Conservation (phyloP, 202 grass and related monocot species). For the Carex arenaria region DNA sequence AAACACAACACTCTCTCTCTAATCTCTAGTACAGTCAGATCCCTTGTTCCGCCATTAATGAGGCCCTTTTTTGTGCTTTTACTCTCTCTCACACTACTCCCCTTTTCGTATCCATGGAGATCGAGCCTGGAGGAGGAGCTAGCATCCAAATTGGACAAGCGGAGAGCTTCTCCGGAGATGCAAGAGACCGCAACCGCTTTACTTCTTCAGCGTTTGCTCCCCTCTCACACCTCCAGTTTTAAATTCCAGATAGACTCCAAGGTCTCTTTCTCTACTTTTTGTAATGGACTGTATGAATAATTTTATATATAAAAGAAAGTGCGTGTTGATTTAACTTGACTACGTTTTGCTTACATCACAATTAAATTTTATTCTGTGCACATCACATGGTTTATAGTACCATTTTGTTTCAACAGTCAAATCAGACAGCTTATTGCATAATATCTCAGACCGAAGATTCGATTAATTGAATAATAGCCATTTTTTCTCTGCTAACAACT, state of each 20-base stretch:
- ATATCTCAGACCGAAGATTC: background rate
- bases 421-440: background rate
- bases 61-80: background rate
- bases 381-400: background rate
- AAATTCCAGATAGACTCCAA: slow-evolving; percentile 63
- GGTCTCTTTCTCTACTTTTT: slow-evolving; percentile 37
- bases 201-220: slow-evolving; percentile 61
- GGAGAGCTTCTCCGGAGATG: slow-evolving; percentile 36
- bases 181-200: slow-evolving; percentile 46
- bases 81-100: background rate
- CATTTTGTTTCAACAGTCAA: background rate
- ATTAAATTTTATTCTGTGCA: background rate
- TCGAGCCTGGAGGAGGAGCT: slow-evolving; percentile 21
- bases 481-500: background rate
- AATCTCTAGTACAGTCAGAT: background rate
- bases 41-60: background rate
- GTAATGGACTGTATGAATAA: background rate
- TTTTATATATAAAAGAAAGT: background rate
- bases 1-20: background rate
- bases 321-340: background rate
- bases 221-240: slow-evolving; percentile 56
- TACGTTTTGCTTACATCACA: background rate
- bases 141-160: slow-evolving; percentile 22
- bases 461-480: no score
- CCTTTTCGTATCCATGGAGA: slow-evolving; percentile 10